A percentile compares a stretch with the other conserved stretches of the same genome.
Evolutionary conservation across 805 yeast genomes (phyloP).

Genomic region (Wickerhamiella nectarea): DNA sequence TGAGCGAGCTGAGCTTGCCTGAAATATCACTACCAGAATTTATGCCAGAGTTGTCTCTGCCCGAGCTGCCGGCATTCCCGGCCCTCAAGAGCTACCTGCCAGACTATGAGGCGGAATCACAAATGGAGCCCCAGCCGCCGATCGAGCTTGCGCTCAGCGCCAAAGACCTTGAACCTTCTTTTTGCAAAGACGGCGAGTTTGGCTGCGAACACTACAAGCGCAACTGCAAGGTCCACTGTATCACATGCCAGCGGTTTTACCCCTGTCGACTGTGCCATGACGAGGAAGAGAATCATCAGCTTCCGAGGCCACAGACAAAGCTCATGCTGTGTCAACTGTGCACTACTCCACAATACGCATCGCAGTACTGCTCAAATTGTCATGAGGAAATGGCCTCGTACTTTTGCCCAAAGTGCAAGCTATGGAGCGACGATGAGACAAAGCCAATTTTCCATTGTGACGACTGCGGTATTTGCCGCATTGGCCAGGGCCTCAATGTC

Average conservation of each 20-base stretch:
- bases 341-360: conserved; percentile 58
- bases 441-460: conserved; percentile 86
- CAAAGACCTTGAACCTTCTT: conserved; percentile 26
- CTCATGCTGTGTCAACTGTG: conserved; percentile 77
- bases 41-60: conserved; percentile 5
- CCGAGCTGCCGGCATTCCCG: conserved; percentile 5
- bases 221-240: conserved; percentile 72
- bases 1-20: conserved; percentile 6
- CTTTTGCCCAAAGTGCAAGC: conserved; percentile 62
- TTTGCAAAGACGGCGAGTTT: conserved; percentile 31
- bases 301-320: conserved; percentile 43
- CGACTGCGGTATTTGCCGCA: conserved; percentile 82
- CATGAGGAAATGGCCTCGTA: conserved; percentile 55
- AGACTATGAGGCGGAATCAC: neutral
- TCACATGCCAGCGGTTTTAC: conserved; percentile 59
- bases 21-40: conserved; percentile 2
- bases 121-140: neutral
- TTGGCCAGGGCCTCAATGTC: conserved; percentile 76
- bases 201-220: conserved; percentile 81
- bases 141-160: conserved; percentile 33
- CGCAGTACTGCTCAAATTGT: conserved; percentile 56
- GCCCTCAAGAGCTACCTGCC: neutral
- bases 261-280: conserved; percentile 76
- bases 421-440: conserved; percentile 60
- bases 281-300: conserved; percentile 48